Percentiles rank a stretch among this genome's conserved stretches.
phyloP scores from a whole-genome alignment of 495 filamentous ascomycete species.

The Cercophora newfieldiana region DNA sequence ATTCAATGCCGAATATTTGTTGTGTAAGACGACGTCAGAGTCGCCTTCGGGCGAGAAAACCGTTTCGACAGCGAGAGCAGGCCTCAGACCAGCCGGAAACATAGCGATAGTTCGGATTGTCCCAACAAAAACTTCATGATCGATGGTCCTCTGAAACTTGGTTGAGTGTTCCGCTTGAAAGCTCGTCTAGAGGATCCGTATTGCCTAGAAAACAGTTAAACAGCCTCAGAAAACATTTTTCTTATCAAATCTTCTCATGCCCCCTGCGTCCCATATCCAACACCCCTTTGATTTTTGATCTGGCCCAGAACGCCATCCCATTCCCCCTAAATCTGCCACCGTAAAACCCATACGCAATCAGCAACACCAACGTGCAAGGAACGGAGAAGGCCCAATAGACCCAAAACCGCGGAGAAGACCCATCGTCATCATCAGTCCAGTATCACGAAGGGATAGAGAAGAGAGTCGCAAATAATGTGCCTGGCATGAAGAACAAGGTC shows the following conservation, averaged over 20 bases:
- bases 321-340: not conserved
- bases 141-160: too few relatives aligned
- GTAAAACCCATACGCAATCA: not conserved
- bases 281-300: not conserved
- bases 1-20: too few relatives aligned
- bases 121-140: too few relatives aligned
- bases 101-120: too few relatives aligned
- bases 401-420: slow-evolving; percentile 34
- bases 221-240: too few relatives aligned
- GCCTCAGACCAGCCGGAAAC: too few relatives aligned
- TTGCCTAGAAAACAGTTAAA: too few relatives aligned
- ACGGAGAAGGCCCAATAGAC: slow-evolving; percentile 37
- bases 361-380: not conserved
- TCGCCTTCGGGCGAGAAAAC: too few relatives aligned
- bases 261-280: not conserved
- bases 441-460: slow-evolving; percentile 41
- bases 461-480: slow-evolving; percentile 31
- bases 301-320: not conserved
- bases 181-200: too few relatives aligned
- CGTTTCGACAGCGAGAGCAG: too few relatives aligned
- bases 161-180: too few relatives aligned
- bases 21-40: too few relatives aligned
- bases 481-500: slow-evolving; percentile 18
- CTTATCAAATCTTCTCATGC: not conserved
- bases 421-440: slow-evolving; percentile 28